Conservation (phyloP, 2,329 filamentous ascomycete species). For the Penicillium thymicola region DNA sequence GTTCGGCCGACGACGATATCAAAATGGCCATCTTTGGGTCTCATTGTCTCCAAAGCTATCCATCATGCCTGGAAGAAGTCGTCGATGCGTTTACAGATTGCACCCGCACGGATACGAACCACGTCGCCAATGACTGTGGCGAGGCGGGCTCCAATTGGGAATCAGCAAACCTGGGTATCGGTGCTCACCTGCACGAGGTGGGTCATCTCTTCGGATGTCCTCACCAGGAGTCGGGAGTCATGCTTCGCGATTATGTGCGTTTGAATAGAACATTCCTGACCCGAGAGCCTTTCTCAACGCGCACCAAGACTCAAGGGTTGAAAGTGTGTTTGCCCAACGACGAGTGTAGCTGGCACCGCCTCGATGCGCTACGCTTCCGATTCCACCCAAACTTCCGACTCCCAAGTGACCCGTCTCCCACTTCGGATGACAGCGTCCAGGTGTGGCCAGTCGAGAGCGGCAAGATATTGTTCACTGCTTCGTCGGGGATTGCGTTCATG, state of each 20-base stretch:
- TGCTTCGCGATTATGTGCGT: conserved; percentile 82
- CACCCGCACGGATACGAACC: conserved; percentile 76
- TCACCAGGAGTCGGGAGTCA: conserved; percentile 85
- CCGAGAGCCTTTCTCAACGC: conserved; percentile 79
- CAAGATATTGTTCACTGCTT: conserved; percentile 71
- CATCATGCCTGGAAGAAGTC: conserved; percentile 82
- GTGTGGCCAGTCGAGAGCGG: conserved; percentile 80
- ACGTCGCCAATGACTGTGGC: conserved; percentile 79
- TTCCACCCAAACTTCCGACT: conserved; percentile 86
- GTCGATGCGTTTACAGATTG: conserved; percentile 86
- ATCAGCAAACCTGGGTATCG: conserved; percentile 89
- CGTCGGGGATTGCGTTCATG: conserved; percentile 78
- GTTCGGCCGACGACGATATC: conserved; percentile 67
- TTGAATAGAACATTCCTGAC: conserved; percentile 80
- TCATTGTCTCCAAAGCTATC: conserved; percentile 87
- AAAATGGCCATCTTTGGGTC: conserved; percentile 89
- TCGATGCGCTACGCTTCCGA: conserved; percentile 84
- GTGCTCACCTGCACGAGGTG: conserved; percentile 85
- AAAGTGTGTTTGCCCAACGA: conserved; percentile 70
- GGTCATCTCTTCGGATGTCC: conserved; percentile 88
- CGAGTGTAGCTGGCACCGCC: conserved; percentile 86
- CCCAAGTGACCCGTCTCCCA: conserved; percentile 66
- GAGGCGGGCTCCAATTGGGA: conserved; percentile 93
- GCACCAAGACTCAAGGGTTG: conserved; percentile 76
- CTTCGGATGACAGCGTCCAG: conserved; percentile 72